Base-by-base conservation (phyloP, 2,329 filamentous ascomycete genomes). In the Aspergillus sp. region DNA sequence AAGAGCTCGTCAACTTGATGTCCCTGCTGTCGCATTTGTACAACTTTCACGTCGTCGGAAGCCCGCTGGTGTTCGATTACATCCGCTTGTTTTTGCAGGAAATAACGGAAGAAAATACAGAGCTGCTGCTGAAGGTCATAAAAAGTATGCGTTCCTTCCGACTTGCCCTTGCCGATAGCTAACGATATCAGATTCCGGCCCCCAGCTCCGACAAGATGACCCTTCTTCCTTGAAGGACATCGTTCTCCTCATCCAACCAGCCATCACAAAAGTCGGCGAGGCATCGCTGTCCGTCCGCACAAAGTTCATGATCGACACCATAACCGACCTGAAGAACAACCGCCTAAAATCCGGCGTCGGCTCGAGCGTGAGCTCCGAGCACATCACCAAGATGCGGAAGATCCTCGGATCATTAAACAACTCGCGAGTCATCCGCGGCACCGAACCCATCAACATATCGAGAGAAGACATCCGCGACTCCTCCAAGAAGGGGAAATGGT, bases 301-400 rank as follows among this genome's bases (percentile, higher is more conserved):
- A 1, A 93, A 83, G 45, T 95, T 95, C 61, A 96, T 96, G 88
- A 83, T 98, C 32, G 89, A 96, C 51, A 91, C 82, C 1, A 94
- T 98, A 57, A 86, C 83, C 37, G 85, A 94, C 49, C 69, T 98
- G 17, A 94, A 94, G 57, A 94, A 93, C 66, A 95, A 91, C 61
- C 85, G 85, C 38, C 72, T 88, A 52, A 95, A 89, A 58, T 78
- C 80, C 11, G 73, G 73, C 4, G 72, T 74, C 27, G 82, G 82
- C 25, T 83, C 83, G 1, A 75, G 73, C 3, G 68, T 93, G 4
- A 75, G 79, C 1, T 79, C 80, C 1, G 86, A 95, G 49, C 85
- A 94, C 49, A 83, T 84, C 1, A 80, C 79, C 11, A 78, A 82
- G 29, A 93, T 96, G 78, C 86, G 85, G 60, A 96, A 93, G 57